Evolutionary conservation across 1,139 yeast genomes (phyloP).

Genomic region (Magnusiomyces sp.): DNA sequence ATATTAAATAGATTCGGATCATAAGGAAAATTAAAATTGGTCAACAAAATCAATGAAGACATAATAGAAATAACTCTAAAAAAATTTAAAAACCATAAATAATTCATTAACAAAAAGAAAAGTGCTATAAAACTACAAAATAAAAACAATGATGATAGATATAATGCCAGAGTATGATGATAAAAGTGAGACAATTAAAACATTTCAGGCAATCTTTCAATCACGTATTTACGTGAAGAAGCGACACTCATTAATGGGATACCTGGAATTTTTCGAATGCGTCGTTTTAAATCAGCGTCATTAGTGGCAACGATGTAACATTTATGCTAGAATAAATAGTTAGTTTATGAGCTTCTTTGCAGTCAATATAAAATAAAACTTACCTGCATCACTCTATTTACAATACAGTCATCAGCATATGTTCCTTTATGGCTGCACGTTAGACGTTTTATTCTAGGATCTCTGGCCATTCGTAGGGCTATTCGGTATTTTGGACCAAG

Average conservation of each 20-base stretch:
- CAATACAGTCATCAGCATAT: conserved; percentile 96
- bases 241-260: conserved; percentile 96
- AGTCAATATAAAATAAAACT: too few relatives aligned
- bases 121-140: background rate
- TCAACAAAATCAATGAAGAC: background rate
- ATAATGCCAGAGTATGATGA: background rate
- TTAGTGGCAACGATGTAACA: conserved; percentile 96
- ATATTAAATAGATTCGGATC: background rate
- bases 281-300: conserved; percentile 93
- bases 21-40: background rate
- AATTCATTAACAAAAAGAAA: conserved; percentile 1
- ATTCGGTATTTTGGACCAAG: conserved; percentile 90
- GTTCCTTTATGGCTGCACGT: conserved; percentile 92
- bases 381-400: conserved; percentile 86
- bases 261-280: conserved; percentile 94
- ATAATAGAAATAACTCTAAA: conserved; percentile 4
- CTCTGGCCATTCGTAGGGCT: conserved; percentile 85
- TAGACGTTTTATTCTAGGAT: conserved; percentile 80
- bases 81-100: background rate
- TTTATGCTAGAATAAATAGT: too few relatives aligned
- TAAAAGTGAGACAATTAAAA: too few relatives aligned
- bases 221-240: conserved; percentile 79
- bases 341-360: too few relatives aligned
- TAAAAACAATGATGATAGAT: background rate
- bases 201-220: conserved; percentile 91